A percentile compares a stretch with the other conserved stretches of the same genome.
These are phyloP conservation scores for Rubus idaeus DNA, from an alignment of 306 rosid species.

Conservation along the genomic window DNA sequence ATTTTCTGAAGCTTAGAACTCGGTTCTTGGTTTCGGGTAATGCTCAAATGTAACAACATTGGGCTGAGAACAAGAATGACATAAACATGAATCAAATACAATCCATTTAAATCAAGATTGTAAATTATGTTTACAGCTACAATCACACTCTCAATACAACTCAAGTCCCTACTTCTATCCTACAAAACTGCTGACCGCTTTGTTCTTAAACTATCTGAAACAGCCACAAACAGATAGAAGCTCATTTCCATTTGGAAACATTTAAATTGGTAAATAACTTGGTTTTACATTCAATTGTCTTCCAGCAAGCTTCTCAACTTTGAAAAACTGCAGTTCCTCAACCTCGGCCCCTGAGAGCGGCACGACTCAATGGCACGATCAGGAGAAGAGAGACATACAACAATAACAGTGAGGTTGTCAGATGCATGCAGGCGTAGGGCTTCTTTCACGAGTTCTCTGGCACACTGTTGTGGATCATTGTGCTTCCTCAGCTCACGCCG, in stretches of 20 bases:
- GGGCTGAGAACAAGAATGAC: neutral
- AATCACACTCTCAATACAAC: neutral
- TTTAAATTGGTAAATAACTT: slow-evolving; percentile 16
- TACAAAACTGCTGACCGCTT: slow-evolving; percentile 70
- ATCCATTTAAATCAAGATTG: neutral
- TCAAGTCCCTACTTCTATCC: slow-evolving; percentile 30
- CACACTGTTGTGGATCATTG: slow-evolving; percentile 75
- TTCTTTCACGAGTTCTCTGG: slow-evolving; percentile 71
- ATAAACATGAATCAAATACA: neutral
- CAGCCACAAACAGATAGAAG: slow-evolving; percentile 53
- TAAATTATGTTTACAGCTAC: neutral
- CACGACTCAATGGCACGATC: slow-evolving; percentile 39
- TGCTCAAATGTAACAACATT: neutral
- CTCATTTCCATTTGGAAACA: slow-evolving; percentile 22
- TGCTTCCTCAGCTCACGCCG: slow-evolving; percentile 83
- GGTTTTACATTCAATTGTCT: slow-evolving; percentile 53
- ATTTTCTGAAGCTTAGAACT: neutral
- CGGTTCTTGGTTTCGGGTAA: neutral
- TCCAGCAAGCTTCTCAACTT: slow-evolving; percentile 58
- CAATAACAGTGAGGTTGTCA: slow-evolving; percentile 83
- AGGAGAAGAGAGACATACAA: slow-evolving; percentile 66
- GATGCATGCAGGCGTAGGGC: slow-evolving; percentile 67
- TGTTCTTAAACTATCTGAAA: slow-evolving; percentile 41
- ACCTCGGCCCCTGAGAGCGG: slow-evolving; percentile 52
- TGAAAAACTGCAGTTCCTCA: slow-evolving; percentile 50